Conservation (phyloP, 192 early-diverging fungal species). For the Geranomyces michiganensis region DNA sequence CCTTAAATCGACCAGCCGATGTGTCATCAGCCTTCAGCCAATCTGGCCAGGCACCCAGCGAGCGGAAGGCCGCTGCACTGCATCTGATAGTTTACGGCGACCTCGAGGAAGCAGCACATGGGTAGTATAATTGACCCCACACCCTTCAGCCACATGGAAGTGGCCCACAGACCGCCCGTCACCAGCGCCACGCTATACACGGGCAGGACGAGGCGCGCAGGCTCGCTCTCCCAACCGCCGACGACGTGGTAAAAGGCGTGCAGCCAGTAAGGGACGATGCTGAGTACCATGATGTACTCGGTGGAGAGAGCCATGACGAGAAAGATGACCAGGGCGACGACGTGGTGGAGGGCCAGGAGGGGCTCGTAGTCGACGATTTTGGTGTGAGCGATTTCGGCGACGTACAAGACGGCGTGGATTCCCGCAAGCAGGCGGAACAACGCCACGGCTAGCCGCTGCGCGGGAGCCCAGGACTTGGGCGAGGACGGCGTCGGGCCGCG, state of each 20-base stretch:
- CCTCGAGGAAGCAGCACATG: not conserved
- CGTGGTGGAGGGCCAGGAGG: conserved; percentile 10
- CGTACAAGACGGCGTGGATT: not conserved
- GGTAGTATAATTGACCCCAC: not conserved
- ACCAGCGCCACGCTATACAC: not conserved
- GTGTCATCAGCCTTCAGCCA: not conserved
- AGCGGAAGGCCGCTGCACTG: not conserved
- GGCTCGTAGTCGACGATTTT: not conserved
- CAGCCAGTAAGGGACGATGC: conserved; percentile 8
- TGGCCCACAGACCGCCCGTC: not conserved
- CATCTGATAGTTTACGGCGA: conserved; percentile 1
- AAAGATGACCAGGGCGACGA: conserved; percentile 13
- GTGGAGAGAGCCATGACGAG: not conserved
- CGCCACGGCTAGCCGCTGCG: not conserved
- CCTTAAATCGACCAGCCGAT: too few species aligned
- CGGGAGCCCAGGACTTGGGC: not conserved
- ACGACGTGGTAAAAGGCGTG: not conserved
- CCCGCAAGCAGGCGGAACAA: not conserved
- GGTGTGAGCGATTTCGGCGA: conserved; percentile 5
- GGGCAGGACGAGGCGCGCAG: not conserved
- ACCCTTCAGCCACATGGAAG: not conserved
- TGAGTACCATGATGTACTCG: conserved; percentile 8
- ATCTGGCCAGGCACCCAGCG: not conserved
- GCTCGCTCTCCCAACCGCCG: not conserved
- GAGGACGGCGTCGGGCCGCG: not conserved